Conservation (phyloP, 2,329 filamentous ascomycete species). For the Chaetomiaceae sp. region DNA sequence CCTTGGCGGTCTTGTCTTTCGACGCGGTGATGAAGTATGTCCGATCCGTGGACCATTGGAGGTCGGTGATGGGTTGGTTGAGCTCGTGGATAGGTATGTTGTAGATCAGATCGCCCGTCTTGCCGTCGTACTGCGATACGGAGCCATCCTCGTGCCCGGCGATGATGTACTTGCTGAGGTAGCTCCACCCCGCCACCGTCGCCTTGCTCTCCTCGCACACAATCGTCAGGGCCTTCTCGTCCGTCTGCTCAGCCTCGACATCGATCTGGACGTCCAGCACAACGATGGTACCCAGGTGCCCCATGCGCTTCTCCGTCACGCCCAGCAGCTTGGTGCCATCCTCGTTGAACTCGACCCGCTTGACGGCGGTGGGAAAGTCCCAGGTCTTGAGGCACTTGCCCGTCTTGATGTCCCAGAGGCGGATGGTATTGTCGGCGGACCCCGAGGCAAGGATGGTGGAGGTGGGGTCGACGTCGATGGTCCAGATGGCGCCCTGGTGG, state of each 20-base stretch:
- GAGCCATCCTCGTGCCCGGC: slow-evolving; percentile 95
- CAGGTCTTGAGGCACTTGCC: slow-evolving; percentile 93
- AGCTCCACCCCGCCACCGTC: slow-evolving; percentile 95
- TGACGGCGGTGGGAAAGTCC: slow-evolving; percentile 96
- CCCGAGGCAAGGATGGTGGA: slow-evolving; percentile 88
- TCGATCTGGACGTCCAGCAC: slow-evolving; percentile 86
- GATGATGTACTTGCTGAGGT: slow-evolving; percentile 91
- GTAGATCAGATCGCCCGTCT: slow-evolving; percentile 77
- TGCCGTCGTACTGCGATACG: slow-evolving; percentile 84
- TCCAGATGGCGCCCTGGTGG: slow-evolving; percentile 98
- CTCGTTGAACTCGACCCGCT: slow-evolving; percentile 95
- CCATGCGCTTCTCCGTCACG: slow-evolving; percentile 98
- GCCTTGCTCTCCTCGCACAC: slow-evolving; percentile 95
- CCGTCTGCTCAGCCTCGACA: slow-evolving; percentile 72
- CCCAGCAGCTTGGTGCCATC: slow-evolving; percentile 86
- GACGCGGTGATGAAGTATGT: slow-evolving; percentile 98
- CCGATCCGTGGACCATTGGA: slow-evolving; percentile 89
- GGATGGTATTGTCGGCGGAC: slow-evolving; percentile 96
- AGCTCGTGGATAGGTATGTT: slow-evolving; percentile 82
- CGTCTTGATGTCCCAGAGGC: slow-evolving; percentile 91
- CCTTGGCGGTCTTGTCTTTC: slow-evolving; percentile 96
- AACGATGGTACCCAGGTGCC: slow-evolving; percentile 87
- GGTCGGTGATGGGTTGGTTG: slow-evolving; percentile 76
- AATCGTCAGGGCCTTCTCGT: slow-evolving; percentile 79
- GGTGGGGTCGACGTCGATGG: slow-evolving; percentile 91